Evolutionary conservation across 2,329 filamentous ascomycete genomes (phyloP).

Genomic region (Fusarium illudens): DNA sequence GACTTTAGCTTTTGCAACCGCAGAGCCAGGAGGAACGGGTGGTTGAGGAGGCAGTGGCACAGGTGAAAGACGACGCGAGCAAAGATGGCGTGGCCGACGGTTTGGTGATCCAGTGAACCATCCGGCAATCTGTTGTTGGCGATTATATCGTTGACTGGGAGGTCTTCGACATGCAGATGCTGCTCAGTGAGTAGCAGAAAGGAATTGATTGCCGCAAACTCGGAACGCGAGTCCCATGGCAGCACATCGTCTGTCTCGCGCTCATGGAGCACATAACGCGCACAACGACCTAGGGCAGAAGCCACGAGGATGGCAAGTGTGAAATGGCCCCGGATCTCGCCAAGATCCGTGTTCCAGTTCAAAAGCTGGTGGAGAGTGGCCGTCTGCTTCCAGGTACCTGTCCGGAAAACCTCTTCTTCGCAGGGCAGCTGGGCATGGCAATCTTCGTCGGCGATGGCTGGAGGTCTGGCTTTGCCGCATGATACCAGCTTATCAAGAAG

Average conservation of each 20-base stretch:
- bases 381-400: neutral
- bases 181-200: slow-evolving; percentile 12
- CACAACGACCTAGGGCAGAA: slow-evolving; percentile 3
- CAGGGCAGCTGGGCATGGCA: slow-evolving; percentile 4
- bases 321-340: neutral
- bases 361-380: slow-evolving; percentile 4
- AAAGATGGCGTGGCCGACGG: slow-evolving; percentile 11
- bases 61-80: slow-evolving; percentile 17
- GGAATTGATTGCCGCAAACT: slow-evolving; percentile 21
- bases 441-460: slow-evolving; percentile 3
- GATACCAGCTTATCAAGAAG: slow-evolving; percentile 2
- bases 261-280: neutral
- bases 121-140: neutral
- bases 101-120: neutral
- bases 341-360: slow-evolving; percentile 2
- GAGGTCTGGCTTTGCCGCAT: slow-evolving; percentile 2
- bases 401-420: neutral
- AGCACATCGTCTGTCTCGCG: neutral
- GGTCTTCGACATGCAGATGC: neutral
- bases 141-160: neutral
- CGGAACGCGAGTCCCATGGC: slow-evolving; percentile 21
- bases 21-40: slow-evolving; percentile 59
- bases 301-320: slow-evolving; percentile 2
- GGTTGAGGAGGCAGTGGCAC: slow-evolving; percentile 56
- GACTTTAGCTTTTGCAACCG: slow-evolving; percentile 43